Percentiles rank a stretch among this genome's conserved stretches.
Conservation (phyloP, 306 rosid species). For the Cicer judaicum region DNA sequence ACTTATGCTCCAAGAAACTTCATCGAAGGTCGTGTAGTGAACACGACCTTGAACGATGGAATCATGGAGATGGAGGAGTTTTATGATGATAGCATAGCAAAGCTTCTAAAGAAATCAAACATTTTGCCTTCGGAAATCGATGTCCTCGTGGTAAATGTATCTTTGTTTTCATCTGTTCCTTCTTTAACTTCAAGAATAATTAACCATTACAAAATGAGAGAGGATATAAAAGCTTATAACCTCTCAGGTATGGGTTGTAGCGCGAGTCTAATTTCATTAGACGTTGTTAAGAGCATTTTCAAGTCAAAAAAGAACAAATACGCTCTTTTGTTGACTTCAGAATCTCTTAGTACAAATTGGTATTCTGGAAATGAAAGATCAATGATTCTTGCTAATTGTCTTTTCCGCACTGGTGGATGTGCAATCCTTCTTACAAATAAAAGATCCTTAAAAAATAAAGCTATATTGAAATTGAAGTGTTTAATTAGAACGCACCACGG, state of each 20-base stretch:
- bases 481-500: constrained; percentile 87
- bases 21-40: constrained; percentile 57
- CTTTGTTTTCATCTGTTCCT: constrained; percentile 66
- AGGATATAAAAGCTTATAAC: constrained; percentile 73
- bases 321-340: constrained; percentile 83
- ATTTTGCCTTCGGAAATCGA: constrained; percentile 71
- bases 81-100: constrained; percentile 60
- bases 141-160: constrained; percentile 81
- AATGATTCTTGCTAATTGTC: constrained; percentile 77
- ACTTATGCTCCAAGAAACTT: constrained; percentile 81
- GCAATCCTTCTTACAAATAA: constrained; percentile 73
- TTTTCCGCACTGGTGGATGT: constrained; percentile 81
- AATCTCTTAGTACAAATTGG: constrained; percentile 88
- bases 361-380: constrained; percentile 78
- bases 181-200: constrained; percentile 67
- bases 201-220: constrained; percentile 72
- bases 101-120: constrained; percentile 55
- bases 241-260: constrained; percentile 96
- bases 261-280: constrained; percentile 78
- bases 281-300: constrained; percentile 58
- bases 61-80: constrained; percentile 79
- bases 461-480: constrained; percentile 61
- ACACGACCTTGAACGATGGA: constrained; percentile 57
- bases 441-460: constrained; percentile 48
- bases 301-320: constrained; percentile 57